phyloP scores from a whole-genome alignment of 2,329 filamentous ascomycete species.

The Cladophialophora carrionii region DNA sequence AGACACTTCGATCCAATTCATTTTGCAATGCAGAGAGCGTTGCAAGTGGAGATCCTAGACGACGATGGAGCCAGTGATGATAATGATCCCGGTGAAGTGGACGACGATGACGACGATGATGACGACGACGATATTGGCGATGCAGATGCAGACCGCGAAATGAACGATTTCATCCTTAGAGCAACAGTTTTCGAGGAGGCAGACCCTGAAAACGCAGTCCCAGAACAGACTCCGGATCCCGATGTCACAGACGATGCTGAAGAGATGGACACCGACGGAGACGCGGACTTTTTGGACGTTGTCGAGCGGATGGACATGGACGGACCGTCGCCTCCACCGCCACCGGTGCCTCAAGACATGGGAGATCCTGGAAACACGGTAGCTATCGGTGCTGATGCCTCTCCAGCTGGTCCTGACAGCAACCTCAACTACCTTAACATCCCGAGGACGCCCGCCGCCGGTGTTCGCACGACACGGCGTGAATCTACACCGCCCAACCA shows the following conservation, averaged over 20 bases:
- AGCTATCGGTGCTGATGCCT: constrained; percentile 22
- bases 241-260: constrained; percentile 47
- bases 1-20: constrained; percentile 48
- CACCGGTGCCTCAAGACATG: constrained; percentile 50
- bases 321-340: constrained; percentile 68
- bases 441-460: constrained; percentile 73
- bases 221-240: constrained; percentile 35
- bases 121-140: constrained; percentile 40
- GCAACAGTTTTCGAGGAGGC: constrained; percentile 30
- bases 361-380: constrained; percentile 23
- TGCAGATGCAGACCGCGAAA: constrained; percentile 31
- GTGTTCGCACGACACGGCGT: constrained; percentile 48
- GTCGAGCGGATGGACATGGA: constrained; percentile 78
- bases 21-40: constrained; percentile 44
- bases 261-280: constrained; percentile 52
- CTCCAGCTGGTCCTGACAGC: constrained; percentile 25
- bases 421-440: constrained; percentile 64
- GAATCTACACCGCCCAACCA: constrained; percentile 37
- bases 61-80: constrained; percentile 44
- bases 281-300: constrained; percentile 71
- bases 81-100: constrained; percentile 53
- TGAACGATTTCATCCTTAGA: constrained; percentile 32
- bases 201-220: constrained; percentile 11
- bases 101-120: constrained; percentile 48
- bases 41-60: constrained; percentile 48